phyloP scores from a whole-genome alignment of 805 yeast genomes.

The Pichia phayaonensis region DNA sequence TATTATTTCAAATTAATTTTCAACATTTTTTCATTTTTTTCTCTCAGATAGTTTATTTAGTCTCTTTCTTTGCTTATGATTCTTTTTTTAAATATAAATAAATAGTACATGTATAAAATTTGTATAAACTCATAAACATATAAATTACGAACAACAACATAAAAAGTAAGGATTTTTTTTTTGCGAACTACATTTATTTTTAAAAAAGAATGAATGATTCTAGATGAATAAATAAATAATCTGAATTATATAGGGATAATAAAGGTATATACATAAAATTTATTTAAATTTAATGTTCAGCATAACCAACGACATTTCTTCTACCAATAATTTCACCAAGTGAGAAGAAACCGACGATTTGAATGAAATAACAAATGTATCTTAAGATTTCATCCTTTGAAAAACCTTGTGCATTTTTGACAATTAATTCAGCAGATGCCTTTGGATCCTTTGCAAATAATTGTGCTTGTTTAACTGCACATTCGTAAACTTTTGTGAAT shows the following conservation, averaged over 20 bases:
- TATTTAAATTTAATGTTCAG: slow-evolving; percentile 6
- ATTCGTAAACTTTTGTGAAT: slow-evolving; percentile 65
- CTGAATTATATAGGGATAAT: not conserved
- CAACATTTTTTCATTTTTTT: not conserved
- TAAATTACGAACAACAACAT: not conserved
- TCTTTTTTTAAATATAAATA: not conserved
- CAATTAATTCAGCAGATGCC: slow-evolving; percentile 40
- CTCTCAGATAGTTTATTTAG: not conserved
- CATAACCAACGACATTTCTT: slow-evolving; percentile 85
- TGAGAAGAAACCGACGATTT: slow-evolving; percentile 84
- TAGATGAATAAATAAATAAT: not conserved
- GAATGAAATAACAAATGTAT: slow-evolving; percentile 71
- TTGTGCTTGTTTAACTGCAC: slow-evolving; percentile 39
- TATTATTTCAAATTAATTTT: not conserved
- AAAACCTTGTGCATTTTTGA: slow-evolving; percentile 32
- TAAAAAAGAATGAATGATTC: not conserved
- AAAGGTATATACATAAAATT: not conserved
- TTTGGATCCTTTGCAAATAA: slow-evolving; percentile 52
- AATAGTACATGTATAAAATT: not conserved
- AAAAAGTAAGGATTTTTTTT: not conserved
- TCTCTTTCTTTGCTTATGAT: not conserved
- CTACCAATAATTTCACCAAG: slow-evolving; percentile 96
- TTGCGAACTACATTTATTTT: too few species aligned
- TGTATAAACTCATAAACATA: not conserved
- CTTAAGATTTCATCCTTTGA: slow-evolving; percentile 52